phyloP scores from a whole-genome alignment of 1,284 basidiomycete genomes.

The Xerocomus minutiporus region DNA sequence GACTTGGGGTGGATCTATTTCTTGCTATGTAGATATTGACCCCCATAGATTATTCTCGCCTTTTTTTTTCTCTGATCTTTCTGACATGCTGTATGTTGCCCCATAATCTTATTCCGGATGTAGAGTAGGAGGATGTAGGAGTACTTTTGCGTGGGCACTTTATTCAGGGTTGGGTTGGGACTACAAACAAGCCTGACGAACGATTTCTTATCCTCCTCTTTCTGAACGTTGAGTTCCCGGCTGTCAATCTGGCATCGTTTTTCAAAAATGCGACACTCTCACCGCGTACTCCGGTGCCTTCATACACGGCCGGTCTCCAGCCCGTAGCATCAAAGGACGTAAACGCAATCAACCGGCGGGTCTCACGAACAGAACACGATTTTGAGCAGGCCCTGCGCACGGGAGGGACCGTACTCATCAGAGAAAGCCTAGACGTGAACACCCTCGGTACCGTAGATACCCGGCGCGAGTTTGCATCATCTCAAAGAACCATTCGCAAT shows the following conservation, averaged over 20 bases:
- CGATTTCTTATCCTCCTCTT: too few species aligned
- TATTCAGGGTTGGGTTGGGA: constrained; percentile 29
- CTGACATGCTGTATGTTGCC: constrained; percentile 29
- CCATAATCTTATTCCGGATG: constrained; percentile 32
- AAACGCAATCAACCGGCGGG: constrained; percentile 39
- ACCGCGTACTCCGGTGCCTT: constrained; percentile 45
- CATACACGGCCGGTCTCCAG: constrained; percentile 51
- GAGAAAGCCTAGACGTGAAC: constrained; percentile 65
- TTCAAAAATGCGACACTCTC: constrained; percentile 39
- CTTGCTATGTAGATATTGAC: constrained; percentile 30
- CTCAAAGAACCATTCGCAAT: constrained; percentile 35
- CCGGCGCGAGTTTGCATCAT: constrained; percentile 17
- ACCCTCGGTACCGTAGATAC: constrained; percentile 51
- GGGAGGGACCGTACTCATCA: constrained; percentile 61
- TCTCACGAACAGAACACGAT: constrained; percentile 69
- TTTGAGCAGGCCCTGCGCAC: constrained; percentile 70
- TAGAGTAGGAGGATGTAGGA: constrained; percentile 30
- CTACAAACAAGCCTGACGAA: background rate
- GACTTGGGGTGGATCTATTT: constrained; percentile 28
- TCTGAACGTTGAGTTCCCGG: background rate
- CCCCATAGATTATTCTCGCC: constrained; percentile 31
- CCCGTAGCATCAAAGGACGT: constrained; percentile 52
- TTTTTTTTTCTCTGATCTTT: constrained; percentile 4
- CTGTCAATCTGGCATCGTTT: constrained; percentile 38
- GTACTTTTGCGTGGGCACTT: constrained; percentile 18